Percentiles rank a stretch among this genome's conserved stretches.
Evolutionary conservation across 345 rosid genomes (phyloP).

Genomic region (Salix purpurea): DNA sequence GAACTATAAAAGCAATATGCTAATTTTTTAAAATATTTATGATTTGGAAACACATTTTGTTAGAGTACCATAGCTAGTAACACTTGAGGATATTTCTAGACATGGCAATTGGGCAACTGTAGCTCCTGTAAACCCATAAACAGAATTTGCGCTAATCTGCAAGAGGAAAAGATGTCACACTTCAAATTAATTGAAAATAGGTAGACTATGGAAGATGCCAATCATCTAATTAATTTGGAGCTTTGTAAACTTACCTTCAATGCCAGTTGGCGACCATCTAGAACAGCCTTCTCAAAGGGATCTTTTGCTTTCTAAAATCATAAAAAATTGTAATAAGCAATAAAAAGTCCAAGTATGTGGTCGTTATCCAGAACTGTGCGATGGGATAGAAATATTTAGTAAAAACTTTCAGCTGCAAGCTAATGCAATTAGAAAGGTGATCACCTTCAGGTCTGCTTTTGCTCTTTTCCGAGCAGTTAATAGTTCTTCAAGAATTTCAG

Average conservation of each 20-base stretch:
- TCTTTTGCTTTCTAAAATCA: constrained; percentile 81
- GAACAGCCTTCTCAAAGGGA: constrained; percentile 92
- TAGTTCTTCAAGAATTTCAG: constrained; percentile 97
- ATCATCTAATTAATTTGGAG: background rate
- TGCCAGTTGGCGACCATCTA: constrained; percentile 96
- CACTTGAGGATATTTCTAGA: constrained; percentile 92
- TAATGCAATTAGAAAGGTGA: constrained; percentile 10
- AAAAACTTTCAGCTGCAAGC: constrained; percentile 5
- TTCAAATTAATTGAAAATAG: background rate
- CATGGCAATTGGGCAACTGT: constrained; percentile 91
- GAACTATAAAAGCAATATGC: constrained; percentile 1
- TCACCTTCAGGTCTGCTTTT: constrained; percentile 89
- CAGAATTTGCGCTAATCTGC: constrained; percentile 97
- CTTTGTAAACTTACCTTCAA: constrained; percentile 53
- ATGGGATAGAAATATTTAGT: background rate
- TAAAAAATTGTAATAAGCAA: constrained; percentile 4
- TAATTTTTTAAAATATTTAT: background rate
- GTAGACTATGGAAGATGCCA: too few species aligned
- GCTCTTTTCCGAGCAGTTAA: constrained; percentile 92
- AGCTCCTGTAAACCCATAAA: constrained; percentile 97
- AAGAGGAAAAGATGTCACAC: constrained; percentile 14
- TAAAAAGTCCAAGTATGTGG: background rate
- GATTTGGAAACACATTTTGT: background rate
- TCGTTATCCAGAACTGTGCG: background rate
- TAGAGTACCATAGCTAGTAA: constrained; percentile 87